Percentiles rank a stretch among this genome's conserved stretches.
These are phyloP conservation scores for Myxozyma sirexii DNA, from an alignment of 805 yeast species.

Conservation along the genomic window DNA sequence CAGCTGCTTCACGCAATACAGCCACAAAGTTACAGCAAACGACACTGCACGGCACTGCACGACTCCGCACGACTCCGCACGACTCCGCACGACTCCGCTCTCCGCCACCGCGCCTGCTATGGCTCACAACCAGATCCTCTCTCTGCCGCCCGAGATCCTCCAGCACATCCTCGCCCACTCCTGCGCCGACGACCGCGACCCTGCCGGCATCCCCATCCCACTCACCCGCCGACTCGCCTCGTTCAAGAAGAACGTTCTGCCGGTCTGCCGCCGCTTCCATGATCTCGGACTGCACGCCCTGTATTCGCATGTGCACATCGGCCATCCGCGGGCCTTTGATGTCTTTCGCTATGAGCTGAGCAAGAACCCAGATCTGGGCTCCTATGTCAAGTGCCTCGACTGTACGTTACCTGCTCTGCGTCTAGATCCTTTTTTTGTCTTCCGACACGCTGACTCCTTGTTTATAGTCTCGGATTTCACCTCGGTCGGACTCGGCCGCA, in stretches of 20 bases:
- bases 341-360: slow-evolving; percentile 53
- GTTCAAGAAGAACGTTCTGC: slow-evolving; percentile 32
- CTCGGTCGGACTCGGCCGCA: slow-evolving; percentile 84
- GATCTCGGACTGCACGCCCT: slow-evolving; percentile 43
- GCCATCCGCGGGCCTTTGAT: slow-evolving; percentile 79
- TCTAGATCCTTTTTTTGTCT: too few species aligned
- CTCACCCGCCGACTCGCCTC: slow-evolving; percentile 26
- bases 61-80: background rate
- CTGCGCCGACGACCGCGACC: slow-evolving; percentile 15
- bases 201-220: slow-evolving; percentile 7
- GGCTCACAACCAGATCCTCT: slow-evolving; percentile 4
- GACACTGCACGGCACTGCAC: background rate
- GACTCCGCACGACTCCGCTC: background rate
- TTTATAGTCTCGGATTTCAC: slow-evolving; percentile 82
- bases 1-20: too few species aligned
- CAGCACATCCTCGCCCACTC: slow-evolving; percentile 15
- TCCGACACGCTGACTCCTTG: too few species aligned
- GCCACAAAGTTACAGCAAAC: too few species aligned
- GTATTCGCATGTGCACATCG: slow-evolving; percentile 53
- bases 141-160: slow-evolving; percentile 28
- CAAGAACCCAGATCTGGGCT: slow-evolving; percentile 53
- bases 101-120: background rate
- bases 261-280: slow-evolving; percentile 39
- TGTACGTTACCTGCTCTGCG: slow-evolving; percentile 40
- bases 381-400: slow-evolving; percentile 73